A percentile compares a stretch with the other conserved stretches of the same genome.
phyloP scores from a whole-genome alignment of 768 basidiomycete species.

The Punctularia strigosozonata region DNA sequence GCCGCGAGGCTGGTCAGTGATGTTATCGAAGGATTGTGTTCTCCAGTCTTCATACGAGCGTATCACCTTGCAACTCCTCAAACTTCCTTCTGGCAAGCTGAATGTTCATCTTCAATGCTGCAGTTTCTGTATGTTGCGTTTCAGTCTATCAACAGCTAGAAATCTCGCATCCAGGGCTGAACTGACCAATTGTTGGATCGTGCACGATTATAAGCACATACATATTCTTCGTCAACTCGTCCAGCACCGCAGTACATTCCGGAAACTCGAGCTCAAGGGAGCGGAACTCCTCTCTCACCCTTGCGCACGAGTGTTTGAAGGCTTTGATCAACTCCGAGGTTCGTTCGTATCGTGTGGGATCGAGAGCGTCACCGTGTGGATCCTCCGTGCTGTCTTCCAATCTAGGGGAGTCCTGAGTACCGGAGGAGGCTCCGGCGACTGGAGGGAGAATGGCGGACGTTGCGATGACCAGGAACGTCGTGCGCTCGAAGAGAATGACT shows the following conservation, averaged over 20 bases:
- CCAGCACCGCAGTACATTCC: slow-evolving; percentile 82
- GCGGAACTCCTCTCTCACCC: slow-evolving; percentile 74
- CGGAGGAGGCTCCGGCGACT: background rate
- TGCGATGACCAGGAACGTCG: slow-evolving; percentile 96
- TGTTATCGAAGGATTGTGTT: too few relatives aligned
- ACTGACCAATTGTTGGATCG: slow-evolving; percentile 75
- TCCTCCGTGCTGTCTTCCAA: slow-evolving; percentile 11
- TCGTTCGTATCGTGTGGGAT: slow-evolving; percentile 70
- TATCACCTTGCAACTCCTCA: slow-evolving; percentile 77
- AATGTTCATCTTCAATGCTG: slow-evolving; percentile 80
- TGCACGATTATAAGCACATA: slow-evolving; percentile 87
- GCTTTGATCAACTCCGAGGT: slow-evolving; percentile 91
- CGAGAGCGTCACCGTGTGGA: slow-evolving; percentile 37
- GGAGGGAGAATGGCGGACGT: slow-evolving; percentile 34
- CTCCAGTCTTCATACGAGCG: too few relatives aligned
- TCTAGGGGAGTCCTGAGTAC: slow-evolving; percentile 2
- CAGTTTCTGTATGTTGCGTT: slow-evolving; percentile 85
- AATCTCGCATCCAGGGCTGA: background rate
- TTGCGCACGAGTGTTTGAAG: slow-evolving; percentile 87
- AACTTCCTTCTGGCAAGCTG: slow-evolving; percentile 79
- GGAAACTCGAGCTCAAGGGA: slow-evolving; percentile 78
- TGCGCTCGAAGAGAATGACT: slow-evolving; percentile 92
- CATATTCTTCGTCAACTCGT: slow-evolving; percentile 88
- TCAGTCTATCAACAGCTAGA: too few relatives aligned
- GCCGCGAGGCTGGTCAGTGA: too few relatives aligned